phyloP scores from a whole-genome alignment of 2,329 filamentous ascomycete genomes.

The Tolypocladium pustulatum region DNA sequence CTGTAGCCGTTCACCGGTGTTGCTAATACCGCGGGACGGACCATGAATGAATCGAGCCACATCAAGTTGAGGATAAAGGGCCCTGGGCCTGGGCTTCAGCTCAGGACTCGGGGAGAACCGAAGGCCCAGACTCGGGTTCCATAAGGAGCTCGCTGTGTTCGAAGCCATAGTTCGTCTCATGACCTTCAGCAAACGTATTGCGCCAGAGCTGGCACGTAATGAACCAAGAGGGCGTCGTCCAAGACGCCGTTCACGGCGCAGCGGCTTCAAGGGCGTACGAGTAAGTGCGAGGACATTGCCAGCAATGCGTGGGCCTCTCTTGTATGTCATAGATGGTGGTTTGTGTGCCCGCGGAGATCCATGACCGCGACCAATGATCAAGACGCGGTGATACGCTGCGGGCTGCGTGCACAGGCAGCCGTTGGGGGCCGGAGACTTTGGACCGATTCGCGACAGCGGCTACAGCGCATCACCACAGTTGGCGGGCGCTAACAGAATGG shows the following conservation, averaged over 20 bases:
- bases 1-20: background rate
- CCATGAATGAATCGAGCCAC: conserved; percentile 15
- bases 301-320: conserved; percentile 9
- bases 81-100: background rate
- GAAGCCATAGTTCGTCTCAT: conserved; percentile 6
- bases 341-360: background rate
- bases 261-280: background rate
- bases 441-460: background rate
- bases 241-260: background rate
- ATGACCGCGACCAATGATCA: conserved; percentile 9
- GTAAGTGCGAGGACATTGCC: conserved; percentile 14
- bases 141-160: conserved; percentile 10
- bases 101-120: conserved; percentile 15
- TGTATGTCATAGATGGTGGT: conserved; percentile 10
- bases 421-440: background rate
- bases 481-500: background rate
- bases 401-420: conserved; percentile 3
- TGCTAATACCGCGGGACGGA: background rate
- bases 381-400: conserved; percentile 4
- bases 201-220: background rate
- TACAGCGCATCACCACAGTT: background rate
- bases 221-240: background rate
- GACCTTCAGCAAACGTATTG: background rate
- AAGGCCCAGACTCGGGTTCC: conserved; percentile 19
- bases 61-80: conserved; percentile 15